Base-by-base conservation (phyloP, 192 early-diverging fungal species). In the Coemansia sp. region DNA sequence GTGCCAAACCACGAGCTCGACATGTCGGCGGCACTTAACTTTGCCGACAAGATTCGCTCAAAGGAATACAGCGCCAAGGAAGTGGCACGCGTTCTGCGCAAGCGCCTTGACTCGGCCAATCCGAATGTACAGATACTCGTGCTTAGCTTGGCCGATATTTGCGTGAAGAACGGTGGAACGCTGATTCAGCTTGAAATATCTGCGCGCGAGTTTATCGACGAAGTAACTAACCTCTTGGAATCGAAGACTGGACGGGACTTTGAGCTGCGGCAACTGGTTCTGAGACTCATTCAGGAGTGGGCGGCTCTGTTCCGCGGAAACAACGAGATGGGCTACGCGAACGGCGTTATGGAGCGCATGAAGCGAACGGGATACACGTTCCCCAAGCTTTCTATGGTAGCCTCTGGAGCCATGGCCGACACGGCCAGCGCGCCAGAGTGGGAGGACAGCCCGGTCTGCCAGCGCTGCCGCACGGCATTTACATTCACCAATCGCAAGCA, bases 401-500 rank as follows among this genome's bases (percentile, higher is more conserved):
- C 89, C 47, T 77, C 85, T 42, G 64, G 84, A 64, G 73, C 87
- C 53, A 86, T 99, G 72, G 81, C 96, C 38, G 96, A 98, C 45
- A 96, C 96, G 7, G 84, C 85, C 15, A 94, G 93, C 20, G 95
- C 98, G 25, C 96, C 98, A 29, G 95, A 94, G 70, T 99, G 98
- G 98, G 90, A 91, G 8, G 96, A 98, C 70, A 92, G 91, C 41
- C 90, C 94, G 64, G 89, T 94, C 11, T 99, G 98, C 77, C 92
- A 91, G 84, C 89, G 98, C 45, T 99, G 98, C 76, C 87, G 98
- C 57, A 93, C 94, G 1, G 67, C 82, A 9, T 99, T 99, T 67
- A 98, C 96, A 17, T 84, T 95, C 3, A 94, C 96, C 40, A 98
- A 96, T 76, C 88, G 98, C 62, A 98, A 98, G 76, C 98, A 99